Conservation (phyloP, 2,329 filamentous ascomycete genomes). For the Fusarium temperatum region DNA sequence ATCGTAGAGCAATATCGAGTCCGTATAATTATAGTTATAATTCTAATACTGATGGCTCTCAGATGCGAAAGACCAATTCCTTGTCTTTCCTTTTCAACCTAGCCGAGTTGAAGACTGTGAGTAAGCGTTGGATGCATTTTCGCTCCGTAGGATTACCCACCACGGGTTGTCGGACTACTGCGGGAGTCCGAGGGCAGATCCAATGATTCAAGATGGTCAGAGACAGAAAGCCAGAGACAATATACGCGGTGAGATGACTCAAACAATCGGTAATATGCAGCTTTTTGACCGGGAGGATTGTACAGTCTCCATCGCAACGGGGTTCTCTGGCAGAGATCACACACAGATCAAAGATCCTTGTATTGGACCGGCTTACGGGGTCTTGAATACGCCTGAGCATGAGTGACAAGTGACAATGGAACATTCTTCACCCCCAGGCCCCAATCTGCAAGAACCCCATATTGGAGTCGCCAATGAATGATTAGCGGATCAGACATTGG, state of each 20-base stretch:
- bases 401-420: background rate
- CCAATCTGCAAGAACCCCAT: background rate
- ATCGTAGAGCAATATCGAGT: background rate
- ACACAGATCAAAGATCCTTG: background rate
- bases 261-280: background rate
- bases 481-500: background rate
- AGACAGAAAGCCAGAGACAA: slow-evolving; percentile 8
- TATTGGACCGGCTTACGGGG: background rate
- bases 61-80: background rate
- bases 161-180: slow-evolving; percentile 35
- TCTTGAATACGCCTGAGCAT: background rate
- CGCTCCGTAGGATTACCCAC: background rate
- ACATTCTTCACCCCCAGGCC: background rate
- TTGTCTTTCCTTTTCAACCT: background rate
- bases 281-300: background rate
- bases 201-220: background rate
- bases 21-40: background rate
- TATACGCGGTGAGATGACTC: slow-evolving; percentile 28
- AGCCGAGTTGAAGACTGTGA: background rate
- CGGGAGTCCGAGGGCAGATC: slow-evolving; percentile 33
- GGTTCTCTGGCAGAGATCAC: background rate
- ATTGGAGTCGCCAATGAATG: slow-evolving; percentile 5
- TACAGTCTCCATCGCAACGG: background rate
- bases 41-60: background rate
- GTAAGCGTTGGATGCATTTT: slow-evolving; percentile 14